Base-by-base conservation (phyloP, 208 protist species). In the Acanthamoeba lenticulata region DNA sequence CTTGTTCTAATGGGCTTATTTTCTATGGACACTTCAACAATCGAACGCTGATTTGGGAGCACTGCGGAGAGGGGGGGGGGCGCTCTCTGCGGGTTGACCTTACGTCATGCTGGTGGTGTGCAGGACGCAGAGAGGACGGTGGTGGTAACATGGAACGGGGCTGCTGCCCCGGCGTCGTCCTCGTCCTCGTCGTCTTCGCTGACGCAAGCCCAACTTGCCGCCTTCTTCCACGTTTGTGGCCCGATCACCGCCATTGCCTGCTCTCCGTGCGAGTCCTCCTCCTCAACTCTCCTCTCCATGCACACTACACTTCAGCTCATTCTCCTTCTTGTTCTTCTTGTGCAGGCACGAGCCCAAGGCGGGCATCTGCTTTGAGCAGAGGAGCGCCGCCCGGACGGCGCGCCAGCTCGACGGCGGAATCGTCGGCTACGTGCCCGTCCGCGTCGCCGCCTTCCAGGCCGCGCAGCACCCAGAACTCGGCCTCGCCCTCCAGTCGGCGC, bases 391-490 rank as follows among this genome's bases (percentile, higher is more conserved):
- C 27, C 49, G 34, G 74, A 57, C 55, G 74, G 74, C 74, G 42
- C 38, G 49, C 38, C 13, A 57, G 74, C 42, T 85, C 3, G 74
- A 85, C n/a, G 42, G 44, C 0, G 74, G 74, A 38, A 55, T 85
- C 42, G 44, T 85, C 11, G 74, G 74, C 74, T 85, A 85, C 74
- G 44, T 55, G 74, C 74, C 44, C 40, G 32, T 85, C 32, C 74
- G 74, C 27, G 74, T 85, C 44, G 3, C 6, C 32, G n/a, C 74
- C 74, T 85, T 85, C 44, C 17, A 32, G 4, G 38, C 74, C 44
- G 27, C 29, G 27, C 42, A 85, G 44, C 74, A 85, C 13, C 42
- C 74, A 38, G 74, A 85, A 13, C 44, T 85, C 15, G 74, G n/a
- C n/a, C 13, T 38, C n/a, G 74, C 74, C n/a, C 74, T 85, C 7